Evolutionary conservation across 768 basidiomycete species (phyloP), one percentile per base, ranked within the genome.

Genomic region (Russula vinacea): DNA sequence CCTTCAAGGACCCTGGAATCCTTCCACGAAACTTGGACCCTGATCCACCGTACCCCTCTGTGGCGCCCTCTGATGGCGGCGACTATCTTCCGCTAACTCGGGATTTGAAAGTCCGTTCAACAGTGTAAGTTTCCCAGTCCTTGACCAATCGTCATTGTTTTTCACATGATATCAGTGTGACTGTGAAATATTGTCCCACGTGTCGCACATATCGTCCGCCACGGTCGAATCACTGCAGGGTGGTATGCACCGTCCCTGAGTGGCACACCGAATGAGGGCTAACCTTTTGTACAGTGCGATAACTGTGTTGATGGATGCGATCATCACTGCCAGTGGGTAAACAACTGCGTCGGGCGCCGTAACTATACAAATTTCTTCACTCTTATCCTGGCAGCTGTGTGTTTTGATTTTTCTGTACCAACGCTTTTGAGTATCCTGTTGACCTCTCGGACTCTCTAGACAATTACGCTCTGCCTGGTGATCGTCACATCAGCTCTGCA

Each of bases 291-390:
- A 2, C 68, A 95, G 90, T 99, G 96, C 73, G 93, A 97, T 70
- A 98, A 98, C 72, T 99, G 96, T 71, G 93, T 98, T 17, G 95
- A 98, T 68, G 88, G 88, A 11, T 98, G 95, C 68, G 94, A 96
- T 73, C 91, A 95, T 72, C 92, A 93, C 72, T 91, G 88, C 67
- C 87, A 88, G 72, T 90, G 88, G 89, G 85, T 99, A 22, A 97
- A 98, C 74, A 97, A 94, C 73, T 98, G 97, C 73, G 83, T 99
- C 45, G 97, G 97, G 8, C 84, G 92, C 45, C 87, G 94, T 51
- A 98, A 98, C 73, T 98, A 99, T 73, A 89, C 92, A 19, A 82
- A 87, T n/a, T 99, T 99, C 76, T 87, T 96, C 66, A 85, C 83
- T 0, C 85, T 95, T 68, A 79, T 99, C n/a, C 73, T 87, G 45